Evolutionary conservation across 192 early-diverging fungal genomes (phyloP), one percentile per base, ranked within the genome.

Genomic region (Phycomyces nitens): DNA sequence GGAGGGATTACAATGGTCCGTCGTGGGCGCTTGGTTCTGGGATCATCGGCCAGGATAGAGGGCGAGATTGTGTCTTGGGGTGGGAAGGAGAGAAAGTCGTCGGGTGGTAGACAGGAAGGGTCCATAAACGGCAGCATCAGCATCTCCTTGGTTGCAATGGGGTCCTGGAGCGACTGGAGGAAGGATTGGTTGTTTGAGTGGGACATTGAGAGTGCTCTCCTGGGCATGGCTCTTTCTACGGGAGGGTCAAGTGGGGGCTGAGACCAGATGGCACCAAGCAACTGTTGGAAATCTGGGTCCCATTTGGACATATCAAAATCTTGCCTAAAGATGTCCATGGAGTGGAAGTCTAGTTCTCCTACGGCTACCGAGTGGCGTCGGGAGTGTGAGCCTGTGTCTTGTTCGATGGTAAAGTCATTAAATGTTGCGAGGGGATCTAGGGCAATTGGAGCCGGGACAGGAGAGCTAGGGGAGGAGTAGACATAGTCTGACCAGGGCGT

Each of bases 321-420:
- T 4, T 54, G 40, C 26, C 56, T 65, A 29, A 40, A 57, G 12
- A 58, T 54, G 20, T 68, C 66, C 59, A 68, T 60, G 27, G 58
- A 56, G 23, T 67, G 65, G 16, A 53, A 67, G 6, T 66, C 50
- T 47, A 73, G 39, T 41, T 73, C 71, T n/a, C 71, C 71, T 5
- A 73, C 54, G 20, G 71, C 71, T 16, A 73, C 60, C 1, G 71
- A 73, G 56, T 73, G 71, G 23, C 71, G 65, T 10, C 71, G 34
- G 41, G 65, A 66, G 27, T 60, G 26, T 10, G 59, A 56, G 22
- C 60, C 53, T 41, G 34, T 53, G 24, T 56, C 34, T 22, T 59
- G 61, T 15, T 61, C 53, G 21, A 49, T 43, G 53, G 53, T 38
- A 39, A 66, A 27, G 14, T 22, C 41, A 27, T 65, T 26, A 43